Conservation (phyloP, 2,329 filamentous ascomycete genomes). For the Berkeleyomyces rouxiae region DNA sequence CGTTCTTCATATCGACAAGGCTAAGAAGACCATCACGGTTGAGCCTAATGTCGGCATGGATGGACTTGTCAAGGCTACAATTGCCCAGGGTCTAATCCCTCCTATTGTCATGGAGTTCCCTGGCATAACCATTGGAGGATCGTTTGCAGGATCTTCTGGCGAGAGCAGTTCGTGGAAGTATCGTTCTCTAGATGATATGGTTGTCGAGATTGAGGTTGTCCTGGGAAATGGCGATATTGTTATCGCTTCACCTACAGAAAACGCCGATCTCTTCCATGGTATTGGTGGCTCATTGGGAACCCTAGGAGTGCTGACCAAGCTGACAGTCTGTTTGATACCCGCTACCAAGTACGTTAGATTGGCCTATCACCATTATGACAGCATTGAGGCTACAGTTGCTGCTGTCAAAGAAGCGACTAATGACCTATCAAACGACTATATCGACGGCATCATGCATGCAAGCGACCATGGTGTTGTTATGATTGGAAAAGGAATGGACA, state of each 20-base stretch:
- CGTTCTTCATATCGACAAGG: slow-evolving; percentile 42
- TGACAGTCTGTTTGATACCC: slow-evolving; percentile 42
- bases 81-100: slow-evolving; percentile 40
- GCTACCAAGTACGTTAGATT: slow-evolving; percentile 40
- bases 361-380: slow-evolving; percentile 33
- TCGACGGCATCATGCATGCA: slow-evolving; percentile 53
- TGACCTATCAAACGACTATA: slow-evolving; percentile 37
- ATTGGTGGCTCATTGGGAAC: slow-evolving; percentile 51
- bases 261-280: slow-evolving; percentile 45
- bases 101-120: slow-evolving; percentile 57
- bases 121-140: slow-evolving; percentile 54
- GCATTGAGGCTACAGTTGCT: slow-evolving; percentile 23
- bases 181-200: slow-evolving; percentile 46
- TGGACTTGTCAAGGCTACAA: slow-evolving; percentile 38
- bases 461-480: slow-evolving; percentile 40
- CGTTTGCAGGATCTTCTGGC: slow-evolving; percentile 49
- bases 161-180: slow-evolving; percentile 53
- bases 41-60: slow-evolving; percentile 59
- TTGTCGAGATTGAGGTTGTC: slow-evolving; percentile 48
- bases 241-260: slow-evolving; percentile 31
- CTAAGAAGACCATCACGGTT: slow-evolving; percentile 40
- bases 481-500: slow-evolving; percentile 38
- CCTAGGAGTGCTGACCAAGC: slow-evolving; percentile 45
- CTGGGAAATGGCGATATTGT: slow-evolving; percentile 42
- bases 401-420: slow-evolving; percentile 29